Conservation (phyloP, 208 protist genomes). For the Acanthamoeba lenticulata region DNA sequence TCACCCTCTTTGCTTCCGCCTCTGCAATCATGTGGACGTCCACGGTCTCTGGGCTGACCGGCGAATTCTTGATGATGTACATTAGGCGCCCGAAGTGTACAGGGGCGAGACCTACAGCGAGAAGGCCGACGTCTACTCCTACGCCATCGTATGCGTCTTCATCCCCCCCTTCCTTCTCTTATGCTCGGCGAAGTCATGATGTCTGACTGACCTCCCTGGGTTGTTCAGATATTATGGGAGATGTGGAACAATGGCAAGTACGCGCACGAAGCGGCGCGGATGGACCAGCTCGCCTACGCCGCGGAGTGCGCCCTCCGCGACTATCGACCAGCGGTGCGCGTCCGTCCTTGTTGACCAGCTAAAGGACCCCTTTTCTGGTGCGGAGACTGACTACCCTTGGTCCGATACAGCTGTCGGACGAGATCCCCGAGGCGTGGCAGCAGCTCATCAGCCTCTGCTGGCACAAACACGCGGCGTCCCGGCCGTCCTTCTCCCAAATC, state of each 20-base stretch:
- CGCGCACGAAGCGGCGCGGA: constrained; percentile 14
- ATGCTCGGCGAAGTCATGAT: no score
- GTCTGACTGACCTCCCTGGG: no score
- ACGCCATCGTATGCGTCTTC: neutral
- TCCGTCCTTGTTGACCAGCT: neutral
- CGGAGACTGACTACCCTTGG: neutral
- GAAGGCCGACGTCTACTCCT: constrained; percentile 34
- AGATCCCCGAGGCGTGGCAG: constrained; percentile 56
- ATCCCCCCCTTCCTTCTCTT: neutral
- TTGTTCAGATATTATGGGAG: constrained; percentile 6
- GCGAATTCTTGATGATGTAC: neutral
- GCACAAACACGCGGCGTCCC: neutral
- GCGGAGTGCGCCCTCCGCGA: constrained; percentile 2
- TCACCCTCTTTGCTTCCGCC: neutral
- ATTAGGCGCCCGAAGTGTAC: constrained; percentile 18
- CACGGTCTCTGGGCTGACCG: neutral
- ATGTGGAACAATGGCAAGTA: constrained; percentile 5
- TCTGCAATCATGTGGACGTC: neutral
- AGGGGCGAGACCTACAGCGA: constrained; percentile 3
- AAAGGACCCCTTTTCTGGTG: neutral
- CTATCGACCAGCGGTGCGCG: neutral
- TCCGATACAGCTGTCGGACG: constrained; percentile 50
- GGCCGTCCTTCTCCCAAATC: neutral
- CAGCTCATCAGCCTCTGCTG: constrained; percentile 31
- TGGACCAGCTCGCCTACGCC: constrained; percentile 14